Evolutionary conservation across 1,139 yeast genomes (phyloP).

Genomic region (Lipomyces yarrowii): DNA sequence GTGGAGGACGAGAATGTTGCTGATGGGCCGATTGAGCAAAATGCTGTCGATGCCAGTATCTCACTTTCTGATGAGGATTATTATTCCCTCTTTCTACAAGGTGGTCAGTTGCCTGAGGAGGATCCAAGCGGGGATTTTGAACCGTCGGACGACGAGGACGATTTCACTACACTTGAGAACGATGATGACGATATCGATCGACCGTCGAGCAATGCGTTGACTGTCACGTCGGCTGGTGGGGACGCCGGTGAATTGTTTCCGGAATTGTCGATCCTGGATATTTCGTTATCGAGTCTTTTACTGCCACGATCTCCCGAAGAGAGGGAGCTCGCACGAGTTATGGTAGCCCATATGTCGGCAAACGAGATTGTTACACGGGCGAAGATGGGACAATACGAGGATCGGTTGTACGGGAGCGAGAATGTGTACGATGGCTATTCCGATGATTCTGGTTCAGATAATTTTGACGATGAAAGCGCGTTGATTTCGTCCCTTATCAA

Average conservation of each 20-base stretch:
- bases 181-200: constrained; percentile 27
- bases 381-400: constrained; percentile 9
- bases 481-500: constrained; percentile 14
- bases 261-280: constrained; percentile 19
- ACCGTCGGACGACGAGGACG: constrained; percentile 25
- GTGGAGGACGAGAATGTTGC: not conserved
- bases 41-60: not conserved
- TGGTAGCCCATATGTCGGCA: constrained; percentile 27
- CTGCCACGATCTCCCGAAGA: constrained; percentile 30
- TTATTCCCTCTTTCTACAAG: constrained; percentile 21
- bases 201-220: constrained; percentile 26
- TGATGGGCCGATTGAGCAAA: not conserved
- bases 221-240: constrained; percentile 13
- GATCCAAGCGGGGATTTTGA: constrained; percentile 24
- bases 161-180: not conserved
- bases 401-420: not conserved
- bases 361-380: constrained; percentile 22
- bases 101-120: constrained; percentile 23
- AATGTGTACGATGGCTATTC: constrained; percentile 9
- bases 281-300: constrained; percentile 24
- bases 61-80: constrained; percentile 31
- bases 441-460: constrained; percentile 11
- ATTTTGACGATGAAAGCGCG: constrained; percentile 26
- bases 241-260: constrained; percentile 18
- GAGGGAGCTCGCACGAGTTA: constrained; percentile 23